Percentiles rank a stretch among this genome's conserved stretches.
These are phyloP conservation scores for Leccinum fuscescens DNA, from an alignment of 1,284 basidiomycete species.

Conservation along the genomic window DNA sequence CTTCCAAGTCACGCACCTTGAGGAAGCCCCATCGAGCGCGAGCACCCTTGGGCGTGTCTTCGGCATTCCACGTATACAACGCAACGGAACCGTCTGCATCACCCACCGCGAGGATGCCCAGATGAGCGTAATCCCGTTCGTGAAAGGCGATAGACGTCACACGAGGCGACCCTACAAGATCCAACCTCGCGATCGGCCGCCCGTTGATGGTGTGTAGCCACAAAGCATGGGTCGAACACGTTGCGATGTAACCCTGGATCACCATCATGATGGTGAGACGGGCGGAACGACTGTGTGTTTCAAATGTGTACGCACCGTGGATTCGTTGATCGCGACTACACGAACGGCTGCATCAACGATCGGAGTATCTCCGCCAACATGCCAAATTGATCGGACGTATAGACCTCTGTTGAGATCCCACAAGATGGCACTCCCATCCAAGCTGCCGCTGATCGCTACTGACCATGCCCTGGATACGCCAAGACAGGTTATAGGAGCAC, in stretches of 20 bases:
- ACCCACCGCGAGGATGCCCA: constrained; percentile 70
- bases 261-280: constrained; percentile 3
- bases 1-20: constrained; percentile 62
- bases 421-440: constrained; percentile 59
- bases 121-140: constrained; percentile 73
- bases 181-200: constrained; percentile 66
- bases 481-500: constrained; percentile 43
- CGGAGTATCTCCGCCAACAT: constrained; percentile 41
- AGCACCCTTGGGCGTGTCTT: constrained; percentile 58
- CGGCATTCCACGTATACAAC: constrained; percentile 72
- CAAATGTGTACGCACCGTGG: constrained; percentile 51
- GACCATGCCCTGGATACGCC: constrained; percentile 73
- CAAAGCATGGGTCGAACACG: constrained; percentile 67
- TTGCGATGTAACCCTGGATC: constrained; percentile 76
- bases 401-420: constrained; percentile 89
- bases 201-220: constrained; percentile 84
- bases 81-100: constrained; percentile 65
- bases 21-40: constrained; percentile 72
- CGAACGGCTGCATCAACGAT: constrained; percentile 53
- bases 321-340: constrained; percentile 79
- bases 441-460: constrained; percentile 77
- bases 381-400: constrained; percentile 76
- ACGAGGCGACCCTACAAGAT: constrained; percentile 49
- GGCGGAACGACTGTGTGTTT: background rate
- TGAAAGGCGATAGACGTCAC: constrained; percentile 76